Evolutionary conservation across 768 basidiomycete species (phyloP), one percentile per base, ranked within the genome.

Genomic region (Mycena chlorophos): DNA sequence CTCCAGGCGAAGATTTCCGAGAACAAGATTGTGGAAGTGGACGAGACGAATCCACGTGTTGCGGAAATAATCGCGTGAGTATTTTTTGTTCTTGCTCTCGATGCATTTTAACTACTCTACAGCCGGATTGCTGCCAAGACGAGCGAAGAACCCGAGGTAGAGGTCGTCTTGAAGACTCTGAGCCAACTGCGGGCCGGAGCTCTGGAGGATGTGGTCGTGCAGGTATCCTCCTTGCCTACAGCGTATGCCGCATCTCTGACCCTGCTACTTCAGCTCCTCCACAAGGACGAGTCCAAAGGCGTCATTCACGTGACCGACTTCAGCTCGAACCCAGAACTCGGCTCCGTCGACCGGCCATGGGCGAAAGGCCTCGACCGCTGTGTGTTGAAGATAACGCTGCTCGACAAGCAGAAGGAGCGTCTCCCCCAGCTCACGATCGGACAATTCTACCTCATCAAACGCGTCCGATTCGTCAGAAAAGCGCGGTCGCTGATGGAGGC

Each of bases 261-360:
- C 14, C 48, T 40, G 13, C 51, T 40, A 23, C 25, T 28, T 14
- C 53, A 87, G 86, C 66, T 86, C 29, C 68, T 88, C 3, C 74
- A 78, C 55, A 56, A 73, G 19, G 69, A 67, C 19, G 69, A 73
- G 40, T 61, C 71, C 17, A 60, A 66, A 27, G 66, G 71, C 25
- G 65, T 66, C 47, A 66, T 88, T 34, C 84, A 79, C 57, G 80
- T 85, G 28, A 88, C 86, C 6, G 88, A 89, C 66, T 89, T 87
- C 63, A 86, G 86, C 1, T 65, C 70, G 3, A 77, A 85, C 51
- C 61, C 74, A 3, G 68, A 77, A 49, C 69, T 87, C 30, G 63
- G 69, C 4, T 54, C 63, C 19, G 58, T 67, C 12, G 59, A 69
- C 10, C 68, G 71, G 47, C 63, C 69, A 22, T 81, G 79, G 76